Evolutionary conservation across 2,329 filamentous ascomycete species (phyloP).

Genomic region (Clonostachys solani): DNA sequence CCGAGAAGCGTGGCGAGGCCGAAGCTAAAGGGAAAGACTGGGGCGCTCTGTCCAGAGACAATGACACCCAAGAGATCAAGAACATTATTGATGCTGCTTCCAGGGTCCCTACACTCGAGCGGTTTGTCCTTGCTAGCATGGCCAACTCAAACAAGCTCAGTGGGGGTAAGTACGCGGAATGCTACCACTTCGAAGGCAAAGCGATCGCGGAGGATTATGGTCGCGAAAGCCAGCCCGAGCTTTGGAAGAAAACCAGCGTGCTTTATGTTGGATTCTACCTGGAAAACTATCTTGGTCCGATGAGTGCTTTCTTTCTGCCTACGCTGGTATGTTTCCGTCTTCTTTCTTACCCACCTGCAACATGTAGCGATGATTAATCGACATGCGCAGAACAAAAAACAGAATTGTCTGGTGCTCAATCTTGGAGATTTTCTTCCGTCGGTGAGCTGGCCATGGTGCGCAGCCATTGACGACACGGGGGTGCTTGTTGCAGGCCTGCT

Average conservation of each 20-base stretch:
- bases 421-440: too few relatives aligned
- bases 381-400: too few relatives aligned
- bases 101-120: constrained; percentile 15
- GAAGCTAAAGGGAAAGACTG: constrained; percentile 4
- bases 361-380: too few relatives aligned
- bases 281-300: background rate
- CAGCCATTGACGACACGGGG: too few relatives aligned
- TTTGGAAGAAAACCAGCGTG: constrained; percentile 1
- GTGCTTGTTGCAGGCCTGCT: too few relatives aligned
- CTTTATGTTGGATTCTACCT: background rate
- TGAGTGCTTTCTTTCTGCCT: too few relatives aligned
- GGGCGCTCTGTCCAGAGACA: background rate
- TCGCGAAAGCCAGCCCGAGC: constrained; percentile 4
- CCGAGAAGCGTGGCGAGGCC: constrained; percentile 1
- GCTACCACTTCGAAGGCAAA: constrained; percentile 46
- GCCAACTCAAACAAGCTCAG: constrained; percentile 36
- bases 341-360: too few relatives aligned
- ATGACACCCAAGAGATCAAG: constrained; percentile 7
- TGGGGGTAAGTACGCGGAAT: constrained; percentile 30
- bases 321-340: too few relatives aligned
- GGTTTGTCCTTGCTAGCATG: constrained; percentile 41
- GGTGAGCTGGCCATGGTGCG: too few relatives aligned
- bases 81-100: constrained; percentile 9
- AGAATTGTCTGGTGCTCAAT: too few relatives aligned
- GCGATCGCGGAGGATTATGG: constrained; percentile 26